Evolutionary conservation across 1,284 basidiomycete species (phyloP).

Genomic region (Kalmanozyma brasiliensis): DNA sequence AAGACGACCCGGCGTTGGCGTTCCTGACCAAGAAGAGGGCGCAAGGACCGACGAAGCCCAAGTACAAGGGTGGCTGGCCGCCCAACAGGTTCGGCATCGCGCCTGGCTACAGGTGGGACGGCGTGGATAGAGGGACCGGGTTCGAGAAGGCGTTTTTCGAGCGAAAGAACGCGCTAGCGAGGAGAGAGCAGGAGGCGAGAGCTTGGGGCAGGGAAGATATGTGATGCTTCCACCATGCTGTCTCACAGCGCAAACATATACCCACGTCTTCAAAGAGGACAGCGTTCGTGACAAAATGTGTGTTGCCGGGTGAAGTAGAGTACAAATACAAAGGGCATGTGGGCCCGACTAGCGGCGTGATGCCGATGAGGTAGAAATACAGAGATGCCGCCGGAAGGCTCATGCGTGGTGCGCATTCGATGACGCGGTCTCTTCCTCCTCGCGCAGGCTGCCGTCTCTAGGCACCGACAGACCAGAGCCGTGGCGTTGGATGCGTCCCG

Average conservation of each 20-base stretch:
- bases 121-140: slow-evolving; percentile 79
- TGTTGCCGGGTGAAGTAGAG: background rate
- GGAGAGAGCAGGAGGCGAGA: slow-evolving; percentile 30
- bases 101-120: slow-evolving; percentile 95
- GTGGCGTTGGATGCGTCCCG: slow-evolving; percentile 30
- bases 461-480: slow-evolving; percentile 40
- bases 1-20: slow-evolving; percentile 94
- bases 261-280: slow-evolving; percentile 1
- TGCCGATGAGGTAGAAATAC: slow-evolving; percentile 24
- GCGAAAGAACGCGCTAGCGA: slow-evolving; percentile 27
- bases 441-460: slow-evolving; percentile 23
- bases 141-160: slow-evolving; percentile 82
- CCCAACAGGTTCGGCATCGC: slow-evolving; percentile 94
- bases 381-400: background rate
- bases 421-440: slow-evolving; percentile 24
- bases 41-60: slow-evolving; percentile 81
- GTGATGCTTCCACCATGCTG: slow-evolving; percentile 1
- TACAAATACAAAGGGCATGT: slow-evolving; percentile 33
- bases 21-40: slow-evolving; percentile 79
- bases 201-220: slow-evolving; percentile 55
- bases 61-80: slow-evolving; percentile 85
- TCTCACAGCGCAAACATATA: background rate
- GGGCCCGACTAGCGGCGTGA: slow-evolving; percentile 6
- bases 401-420: slow-evolving; percentile 9
- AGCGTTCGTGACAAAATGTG: background rate